Percentiles rank a stretch among this genome's conserved stretches.
Evolutionary conservation across 192 early-diverging fungal species (phyloP).

Genomic region (Haplosporangium gracile): DNA sequence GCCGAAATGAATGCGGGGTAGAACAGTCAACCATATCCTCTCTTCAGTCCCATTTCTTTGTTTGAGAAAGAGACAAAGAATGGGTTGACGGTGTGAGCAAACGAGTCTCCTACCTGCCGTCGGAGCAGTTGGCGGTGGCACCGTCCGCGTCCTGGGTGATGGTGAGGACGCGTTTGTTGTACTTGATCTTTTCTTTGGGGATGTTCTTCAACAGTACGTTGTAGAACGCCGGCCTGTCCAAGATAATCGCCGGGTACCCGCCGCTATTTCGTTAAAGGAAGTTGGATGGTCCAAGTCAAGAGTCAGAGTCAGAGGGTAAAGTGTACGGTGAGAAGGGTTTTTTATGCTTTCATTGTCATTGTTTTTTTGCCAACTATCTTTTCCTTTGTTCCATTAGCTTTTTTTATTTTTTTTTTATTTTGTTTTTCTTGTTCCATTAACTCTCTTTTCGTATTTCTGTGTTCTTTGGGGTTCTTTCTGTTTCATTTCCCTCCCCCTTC

Average conservation of each 20-base stretch:
- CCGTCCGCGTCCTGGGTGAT: conserved; percentile 16
- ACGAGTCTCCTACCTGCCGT: conserved; percentile 10
- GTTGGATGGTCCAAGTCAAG: neutral
- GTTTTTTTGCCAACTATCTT: neutral
- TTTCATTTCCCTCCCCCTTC: too few relatives aligned
- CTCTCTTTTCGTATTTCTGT: too few relatives aligned
- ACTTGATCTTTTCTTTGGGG: conserved; percentile 21
- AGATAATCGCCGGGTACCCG: conserved; percentile 30
- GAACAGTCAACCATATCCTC: too few relatives aligned
- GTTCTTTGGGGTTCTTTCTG: too few relatives aligned
- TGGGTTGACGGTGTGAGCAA: too few relatives aligned
- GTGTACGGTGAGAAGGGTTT: neutral
- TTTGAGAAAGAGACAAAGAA: too few relatives aligned
- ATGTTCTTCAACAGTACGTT: conserved; percentile 20
- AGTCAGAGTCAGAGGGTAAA: neutral
- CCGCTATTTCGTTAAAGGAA: neutral
- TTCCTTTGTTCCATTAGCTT: too few relatives aligned
- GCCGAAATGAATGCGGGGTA: too few relatives aligned
- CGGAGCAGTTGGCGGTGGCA: conserved; percentile 14
- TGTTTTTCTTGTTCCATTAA: too few relatives aligned
- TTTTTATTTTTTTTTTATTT: too few relatives aligned
- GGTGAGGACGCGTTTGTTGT: conserved; percentile 29
- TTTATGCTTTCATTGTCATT: neutral
- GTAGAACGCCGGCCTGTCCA: conserved; percentile 33
- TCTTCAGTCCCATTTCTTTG: too few relatives aligned